Base-by-base conservation (phyloP, 1,284 basidiomycete genomes). In the Marasmius oreades region DNA sequence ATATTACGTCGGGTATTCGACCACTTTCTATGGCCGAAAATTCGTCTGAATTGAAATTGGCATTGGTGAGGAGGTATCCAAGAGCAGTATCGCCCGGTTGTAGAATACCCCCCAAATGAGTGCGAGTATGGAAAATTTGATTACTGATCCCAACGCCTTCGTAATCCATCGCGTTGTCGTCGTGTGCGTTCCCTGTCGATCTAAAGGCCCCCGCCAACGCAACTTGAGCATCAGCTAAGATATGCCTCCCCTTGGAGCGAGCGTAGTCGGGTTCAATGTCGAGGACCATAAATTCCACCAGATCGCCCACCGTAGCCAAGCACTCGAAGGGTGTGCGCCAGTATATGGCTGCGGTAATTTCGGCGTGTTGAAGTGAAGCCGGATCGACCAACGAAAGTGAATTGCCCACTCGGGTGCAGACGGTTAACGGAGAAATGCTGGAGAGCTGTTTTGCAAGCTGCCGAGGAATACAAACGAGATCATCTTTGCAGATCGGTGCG, bases 401-500 rank as follows among this genome's bases (percentile, higher is more conserved):
- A 72, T 93, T 96, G 55, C 93, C 95, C 52, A 99, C 86, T 57
- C 96, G 92, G 22, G 86, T 86, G 73, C 95, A 98, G 56, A 99
- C 70, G 8, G 89, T 87, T 36, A 99, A 77, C 10, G 92, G 95
- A 50, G 80, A 85, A 70, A 99, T 96, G 76, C 95, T 97, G 66
- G 88, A 86, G 60, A 97, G 78, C 31, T 82, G 76, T 23, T 88
- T 86, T 0, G 96, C 95, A 62, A 90, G 85, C 67, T 91, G 91
- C 20, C 77, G 74, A 2, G 95, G 93, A 39, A 99, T 78, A 69
- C 92, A 95, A 34, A 98, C 90, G 39, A 99, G 84, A 70, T 99
- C 96, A 70, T 99, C 96, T 73, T 98, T 98, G 78, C 96, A 99
- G 59, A 99, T 85, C 0, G 96, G 95, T 5, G 91, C 86, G 65